Evolutionary conservation across 345 rosid species (phyloP).

Genomic region (Dimocarpus longan): DNA sequence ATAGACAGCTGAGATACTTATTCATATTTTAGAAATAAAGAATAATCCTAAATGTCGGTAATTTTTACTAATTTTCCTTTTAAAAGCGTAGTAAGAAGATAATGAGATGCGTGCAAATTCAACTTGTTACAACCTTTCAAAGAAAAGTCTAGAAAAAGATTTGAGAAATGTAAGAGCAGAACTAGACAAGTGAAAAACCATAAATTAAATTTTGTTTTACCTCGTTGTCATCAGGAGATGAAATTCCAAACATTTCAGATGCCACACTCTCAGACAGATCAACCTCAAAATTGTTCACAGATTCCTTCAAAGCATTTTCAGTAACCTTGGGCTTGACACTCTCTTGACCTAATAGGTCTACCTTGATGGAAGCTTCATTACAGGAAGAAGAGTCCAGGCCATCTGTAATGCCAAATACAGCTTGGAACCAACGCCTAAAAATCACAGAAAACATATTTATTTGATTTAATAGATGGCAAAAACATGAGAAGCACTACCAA

Average conservation of each 20-base stretch:
- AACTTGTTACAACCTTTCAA: not conserved
- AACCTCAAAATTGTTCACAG: conserved; percentile 41
- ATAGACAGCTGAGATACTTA: not conserved
- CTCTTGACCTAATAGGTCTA: conserved; percentile 31
- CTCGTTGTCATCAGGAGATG: conserved; percentile 55
- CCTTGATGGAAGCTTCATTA: conserved; percentile 28
- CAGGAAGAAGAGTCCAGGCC: conserved; percentile 19
- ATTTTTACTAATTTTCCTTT: not conserved
- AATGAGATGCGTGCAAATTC: not conserved
- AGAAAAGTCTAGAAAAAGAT: not conserved
- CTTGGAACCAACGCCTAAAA: conserved; percentile 89
- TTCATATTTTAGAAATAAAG: not conserved
- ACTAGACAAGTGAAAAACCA: not conserved
- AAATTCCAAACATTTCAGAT: conserved; percentile 73
- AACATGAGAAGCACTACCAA: not conserved
- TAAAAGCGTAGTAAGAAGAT: not conserved
- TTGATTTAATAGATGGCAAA: not conserved
- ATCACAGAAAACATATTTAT: conserved; percentile 7
- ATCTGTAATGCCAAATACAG: conserved; percentile 57
- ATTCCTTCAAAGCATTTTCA: conserved; percentile 24
- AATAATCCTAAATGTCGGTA: not conserved
- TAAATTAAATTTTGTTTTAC: conserved; percentile 33
- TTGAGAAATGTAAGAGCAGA: not conserved
- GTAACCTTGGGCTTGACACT: conserved; percentile 25
- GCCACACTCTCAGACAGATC: conserved; percentile 86